These are phyloP conservation scores for Podospora sp. DNA, from an alignment of 495 filamentous ascomycete genomes.

Conservation along the genomic window DNA sequence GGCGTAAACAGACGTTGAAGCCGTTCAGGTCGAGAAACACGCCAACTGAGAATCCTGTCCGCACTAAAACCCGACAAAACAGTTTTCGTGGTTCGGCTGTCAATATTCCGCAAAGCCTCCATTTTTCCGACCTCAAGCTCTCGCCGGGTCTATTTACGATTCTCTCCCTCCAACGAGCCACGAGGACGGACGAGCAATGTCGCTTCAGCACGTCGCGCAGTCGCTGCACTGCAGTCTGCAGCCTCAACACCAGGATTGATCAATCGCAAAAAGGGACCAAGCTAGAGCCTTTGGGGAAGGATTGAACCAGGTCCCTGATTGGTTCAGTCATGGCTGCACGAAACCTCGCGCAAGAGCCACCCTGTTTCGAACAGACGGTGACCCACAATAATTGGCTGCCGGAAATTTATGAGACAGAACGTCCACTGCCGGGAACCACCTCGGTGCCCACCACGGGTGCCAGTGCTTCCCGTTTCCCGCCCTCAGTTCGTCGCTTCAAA, in stretches of 20 bases:
- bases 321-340: slow-evolving; percentile 18
- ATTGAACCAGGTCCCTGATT: slow-evolving; percentile 1
- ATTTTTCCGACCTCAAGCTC: neutral
- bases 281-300: slow-evolving; percentile 6
- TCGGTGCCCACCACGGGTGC: neutral
- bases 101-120: neutral
- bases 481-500: neutral
- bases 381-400: slow-evolving; percentile 12
- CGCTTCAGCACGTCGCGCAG: slow-evolving; percentile 15
- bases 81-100: neutral
- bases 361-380: slow-evolving; percentile 13
- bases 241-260: neutral
- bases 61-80: neutral
- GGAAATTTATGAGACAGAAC: slow-evolving; percentile 21
- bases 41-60: neutral
- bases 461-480: neutral
- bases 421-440: neutral
- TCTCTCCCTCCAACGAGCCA: neutral
- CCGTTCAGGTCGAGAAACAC: neutral
- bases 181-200: neutral
- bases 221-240: slow-evolving; percentile 5
- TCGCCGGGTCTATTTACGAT: neutral
- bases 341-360: slow-evolving; percentile 12
- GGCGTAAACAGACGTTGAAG: neutral
- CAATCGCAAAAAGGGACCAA: neutral